Evolutionary conservation across 345 rosid genomes (phyloP).

Genomic region (Hibiscus mutabilis): DNA sequence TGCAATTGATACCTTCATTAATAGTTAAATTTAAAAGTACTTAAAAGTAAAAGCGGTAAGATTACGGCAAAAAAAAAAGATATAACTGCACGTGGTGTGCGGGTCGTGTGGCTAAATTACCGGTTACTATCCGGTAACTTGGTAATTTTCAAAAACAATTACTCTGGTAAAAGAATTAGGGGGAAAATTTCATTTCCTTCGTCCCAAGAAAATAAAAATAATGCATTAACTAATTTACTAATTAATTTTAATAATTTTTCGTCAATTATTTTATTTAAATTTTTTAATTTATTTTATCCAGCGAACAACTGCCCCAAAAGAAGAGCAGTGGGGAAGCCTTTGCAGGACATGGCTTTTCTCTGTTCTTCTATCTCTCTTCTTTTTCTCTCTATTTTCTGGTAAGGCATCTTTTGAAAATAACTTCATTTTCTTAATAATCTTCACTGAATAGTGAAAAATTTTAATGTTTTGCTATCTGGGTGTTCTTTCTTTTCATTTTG

Average conservation of each 20-base stretch:
- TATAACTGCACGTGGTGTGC: constrained; percentile 39
- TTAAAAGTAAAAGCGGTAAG: constrained; percentile 8
- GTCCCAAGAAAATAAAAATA: not conserved
- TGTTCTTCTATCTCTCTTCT: constrained; percentile 7
- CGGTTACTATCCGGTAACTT: constrained; percentile 19
- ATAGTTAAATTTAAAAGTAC: not conserved
- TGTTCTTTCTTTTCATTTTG: constrained; percentile 7
- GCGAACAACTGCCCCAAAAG: constrained; percentile 28
- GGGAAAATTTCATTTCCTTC: not conserved
- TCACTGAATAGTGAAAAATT: constrained; percentile 3
- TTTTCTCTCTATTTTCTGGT: constrained; percentile 11
- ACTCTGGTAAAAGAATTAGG: not conserved
- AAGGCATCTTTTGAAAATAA: constrained; percentile 9
- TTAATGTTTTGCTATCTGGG: constrained; percentile 20
- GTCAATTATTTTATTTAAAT: not conserved
- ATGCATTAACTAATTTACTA: not conserved
- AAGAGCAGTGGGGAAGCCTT: constrained; percentile 25
- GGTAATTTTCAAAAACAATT: not conserved
- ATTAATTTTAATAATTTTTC: constrained; percentile 21
- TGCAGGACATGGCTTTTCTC: constrained; percentile 33
- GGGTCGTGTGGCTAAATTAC: constrained; percentile 26
- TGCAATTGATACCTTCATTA: not conserved
- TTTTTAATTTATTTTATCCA: constrained; percentile 8
- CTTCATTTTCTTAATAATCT: not conserved
- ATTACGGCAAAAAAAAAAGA: constrained; percentile 26